phyloP scores from a whole-genome alignment of 2,329 filamentous ascomycete species.

The Tolypocladium ophioglossoides region DNA sequence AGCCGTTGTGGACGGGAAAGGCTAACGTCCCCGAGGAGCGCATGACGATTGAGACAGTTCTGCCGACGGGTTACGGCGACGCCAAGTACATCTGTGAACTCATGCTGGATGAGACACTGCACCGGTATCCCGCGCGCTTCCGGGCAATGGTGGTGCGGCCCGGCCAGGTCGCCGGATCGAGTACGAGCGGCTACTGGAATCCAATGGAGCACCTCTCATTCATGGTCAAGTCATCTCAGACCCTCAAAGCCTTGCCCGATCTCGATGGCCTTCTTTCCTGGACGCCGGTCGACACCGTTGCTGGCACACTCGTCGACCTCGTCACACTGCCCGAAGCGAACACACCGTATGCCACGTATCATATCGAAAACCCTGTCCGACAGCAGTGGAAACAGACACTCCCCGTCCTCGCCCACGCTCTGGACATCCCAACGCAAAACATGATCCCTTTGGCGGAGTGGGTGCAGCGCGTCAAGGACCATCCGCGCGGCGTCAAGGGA shows the following conservation, averaged over 20 bases:
- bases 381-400: slow-evolving; percentile 8
- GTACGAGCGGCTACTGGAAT: slow-evolving; percentile 42
- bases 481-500: not conserved
- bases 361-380: slow-evolving; percentile 11
- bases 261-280: slow-evolving; percentile 29
- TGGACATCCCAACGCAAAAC: not conserved
- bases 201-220: slow-evolving; percentile 37
- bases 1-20: slow-evolving; percentile 11
- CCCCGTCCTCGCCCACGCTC: not conserved
- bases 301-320: slow-evolving; percentile 5
- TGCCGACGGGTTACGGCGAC: slow-evolving; percentile 37
- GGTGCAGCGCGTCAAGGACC: not conserved
- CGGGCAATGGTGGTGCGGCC: slow-evolving; percentile 31
- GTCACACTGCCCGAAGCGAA: not conserved
- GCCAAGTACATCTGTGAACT: slow-evolving; percentile 40
- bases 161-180: slow-evolving; percentile 42
- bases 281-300: slow-evolving; percentile 30
- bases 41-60: slow-evolving; percentile 24
- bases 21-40: slow-evolving; percentile 31
- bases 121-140: slow-evolving; percentile 29
- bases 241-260: slow-evolving; percentile 28
- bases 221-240: slow-evolving; percentile 38
- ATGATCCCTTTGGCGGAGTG: slow-evolving; percentile 3
- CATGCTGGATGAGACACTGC: slow-evolving; percentile 37
- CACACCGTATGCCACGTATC: slow-evolving; percentile 6